Base-by-base conservation (phyloP, 2,329 filamentous ascomycete species). In the Aspergillus tanneri region DNA sequence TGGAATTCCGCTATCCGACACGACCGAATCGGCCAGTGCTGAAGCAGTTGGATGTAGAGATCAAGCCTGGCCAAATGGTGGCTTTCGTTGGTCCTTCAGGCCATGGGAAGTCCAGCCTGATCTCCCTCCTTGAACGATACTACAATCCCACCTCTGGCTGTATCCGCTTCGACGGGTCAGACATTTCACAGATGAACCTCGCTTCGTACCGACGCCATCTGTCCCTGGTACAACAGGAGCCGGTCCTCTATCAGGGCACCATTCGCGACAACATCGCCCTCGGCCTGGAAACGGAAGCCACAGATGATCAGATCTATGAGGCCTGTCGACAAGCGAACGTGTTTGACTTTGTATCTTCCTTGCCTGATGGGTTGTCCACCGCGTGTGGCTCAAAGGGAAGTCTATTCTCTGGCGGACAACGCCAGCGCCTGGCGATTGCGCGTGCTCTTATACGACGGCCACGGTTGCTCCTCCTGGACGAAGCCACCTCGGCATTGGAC, bases 191-290 rank as follows among this genome's bases (percentile, higher is more conserved):
- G 1, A 64, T 88, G 46, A 79, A 84, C 46, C 74, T 86, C 0
- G 76, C 77, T 50, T 69, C 77, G 18, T 88, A 88, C 63, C 81
- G 87, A 27, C 75, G 77, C 49, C 71, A 81, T 30, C 73, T 90
- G n/a, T 85, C 85, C 0, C 77, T 90, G 0, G 87, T 91, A 0
- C 82, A 85, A 2, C 87, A 90, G 65, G 87, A 90, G 64, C 78
- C 87, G 6, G 83, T 83, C 0, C 75, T 90, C 0, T 89, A 88
- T 61, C 82, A 85, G 65, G 83, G 83, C 56, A 82, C 81, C 1
- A 76, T 89, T 16, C 77, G 81, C 16, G 86, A 90, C 51, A 88
- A 88, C 58, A 81, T 88, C 42, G 67, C 84, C 2, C 74, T 88
- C 0, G 85, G 85, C 14, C 41, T 59, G 5, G 35, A 50, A 3